These are phyloP conservation scores for Trapa bicornis DNA, from an alignment of 345 rosid genomes.

Conservation along the genomic window DNA sequence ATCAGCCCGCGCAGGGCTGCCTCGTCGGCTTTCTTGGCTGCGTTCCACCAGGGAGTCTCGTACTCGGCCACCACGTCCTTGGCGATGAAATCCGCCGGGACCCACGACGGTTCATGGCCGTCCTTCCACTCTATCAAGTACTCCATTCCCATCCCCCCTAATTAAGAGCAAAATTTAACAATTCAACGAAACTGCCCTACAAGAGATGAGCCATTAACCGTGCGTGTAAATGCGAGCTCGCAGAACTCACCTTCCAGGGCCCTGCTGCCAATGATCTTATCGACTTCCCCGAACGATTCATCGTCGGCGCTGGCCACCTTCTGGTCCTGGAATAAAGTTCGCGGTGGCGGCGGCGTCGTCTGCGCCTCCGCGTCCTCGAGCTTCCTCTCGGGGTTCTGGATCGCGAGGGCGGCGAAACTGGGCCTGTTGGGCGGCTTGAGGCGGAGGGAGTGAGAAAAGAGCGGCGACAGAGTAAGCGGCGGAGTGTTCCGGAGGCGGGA, in stretches of 20 bases:
- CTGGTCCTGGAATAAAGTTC: slow-evolving; percentile 12
- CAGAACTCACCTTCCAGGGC: slow-evolving; percentile 13
- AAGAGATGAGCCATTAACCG: background rate
- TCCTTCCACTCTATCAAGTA: slow-evolving; percentile 86
- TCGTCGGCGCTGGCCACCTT: slow-evolving; percentile 14
- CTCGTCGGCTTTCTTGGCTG: slow-evolving; percentile 79
- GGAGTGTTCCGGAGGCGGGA: slow-evolving; percentile 29
- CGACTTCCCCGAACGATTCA: slow-evolving; percentile 69
- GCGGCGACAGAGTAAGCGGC: slow-evolving; percentile 12
- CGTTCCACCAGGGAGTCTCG: slow-evolving; percentile 91
- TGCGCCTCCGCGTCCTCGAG: slow-evolving; percentile 29
- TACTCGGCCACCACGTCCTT: slow-evolving; percentile 77
- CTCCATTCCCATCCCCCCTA: slow-evolving; percentile 47
- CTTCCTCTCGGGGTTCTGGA: slow-evolving; percentile 44
- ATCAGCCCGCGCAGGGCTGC: slow-evolving; percentile 36
- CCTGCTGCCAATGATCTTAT: slow-evolving; percentile 68
- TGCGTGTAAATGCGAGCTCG: background rate
- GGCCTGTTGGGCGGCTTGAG: slow-evolving; percentile 10
- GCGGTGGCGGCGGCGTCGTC: background rate
- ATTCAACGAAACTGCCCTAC: background rate
- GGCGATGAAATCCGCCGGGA: slow-evolving; percentile 57
- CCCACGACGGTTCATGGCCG: slow-evolving; percentile 80
- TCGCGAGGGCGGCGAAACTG: slow-evolving; percentile 17
- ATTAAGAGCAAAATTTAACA: background rate
- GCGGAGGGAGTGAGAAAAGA: slow-evolving; percentile 9